phyloP scores from a whole-genome alignment of 306 rosid species.

The Dalbergia cultrata region DNA sequence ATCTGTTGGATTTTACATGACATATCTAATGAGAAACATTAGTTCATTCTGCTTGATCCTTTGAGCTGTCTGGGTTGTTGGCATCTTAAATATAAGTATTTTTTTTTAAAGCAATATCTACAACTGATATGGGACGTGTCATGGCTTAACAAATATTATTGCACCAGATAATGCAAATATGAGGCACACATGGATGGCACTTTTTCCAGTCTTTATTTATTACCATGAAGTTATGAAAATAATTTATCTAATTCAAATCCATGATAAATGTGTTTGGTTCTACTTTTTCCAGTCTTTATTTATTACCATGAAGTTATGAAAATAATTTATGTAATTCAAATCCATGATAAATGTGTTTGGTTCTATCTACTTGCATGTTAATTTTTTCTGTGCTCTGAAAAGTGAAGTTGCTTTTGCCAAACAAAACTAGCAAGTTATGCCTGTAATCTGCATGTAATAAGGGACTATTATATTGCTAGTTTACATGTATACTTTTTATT shows the following conservation, averaged over 20 bases:
- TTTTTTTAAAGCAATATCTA: background rate
- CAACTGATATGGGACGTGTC: conserved; percentile 4
- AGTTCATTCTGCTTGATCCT: conserved; percentile 19
- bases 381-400: conserved; percentile 2
- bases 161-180: background rate
- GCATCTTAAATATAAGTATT: conserved; percentile 25
- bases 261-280: background rate
- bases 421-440: background rate
- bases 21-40: background rate
- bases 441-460: background rate
- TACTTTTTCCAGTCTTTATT: background rate
- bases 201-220: background rate
- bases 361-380: conserved; percentile 6
- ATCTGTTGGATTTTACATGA: conserved; percentile 15
- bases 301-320: background rate
- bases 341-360: background rate
- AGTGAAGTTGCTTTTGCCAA: background rate
- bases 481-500: conserved; percentile 10
- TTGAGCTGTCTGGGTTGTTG: conserved; percentile 25
- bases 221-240: background rate
- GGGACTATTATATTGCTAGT: background rate
- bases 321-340: background rate
- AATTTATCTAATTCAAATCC: background rate
- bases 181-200: background rate
- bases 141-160: conserved; percentile 2